Evolutionary conservation across 1,284 basidiomycete genomes (phyloP).

Genomic region (Ceratobasidium sp.): DNA sequence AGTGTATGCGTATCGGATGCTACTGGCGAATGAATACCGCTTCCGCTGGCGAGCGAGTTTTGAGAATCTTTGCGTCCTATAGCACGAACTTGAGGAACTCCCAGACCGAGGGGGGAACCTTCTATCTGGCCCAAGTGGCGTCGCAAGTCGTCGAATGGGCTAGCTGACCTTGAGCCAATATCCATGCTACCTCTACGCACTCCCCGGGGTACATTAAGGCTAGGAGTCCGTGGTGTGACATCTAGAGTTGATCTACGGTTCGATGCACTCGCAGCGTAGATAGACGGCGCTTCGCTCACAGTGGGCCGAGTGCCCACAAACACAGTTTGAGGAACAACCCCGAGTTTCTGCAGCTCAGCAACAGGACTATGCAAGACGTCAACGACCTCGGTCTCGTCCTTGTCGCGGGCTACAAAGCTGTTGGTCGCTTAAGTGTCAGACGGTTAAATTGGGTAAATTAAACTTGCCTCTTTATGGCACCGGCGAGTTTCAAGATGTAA

Average conservation of each 20-base stretch:
- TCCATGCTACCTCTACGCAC: slow-evolving; percentile 57
- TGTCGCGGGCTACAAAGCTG: slow-evolving; percentile 72
- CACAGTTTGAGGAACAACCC: slow-evolving; percentile 94
- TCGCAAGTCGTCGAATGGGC: slow-evolving; percentile 78
- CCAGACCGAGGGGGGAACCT: slow-evolving; percentile 30
- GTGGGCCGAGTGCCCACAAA: slow-evolving; percentile 72
- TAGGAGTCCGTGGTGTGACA: slow-evolving; percentile 32
- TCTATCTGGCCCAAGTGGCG: slow-evolving; percentile 61
- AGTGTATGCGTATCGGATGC: slow-evolving; percentile 42
- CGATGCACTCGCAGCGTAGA: slow-evolving; percentile 22
- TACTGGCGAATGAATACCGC: slow-evolving; percentile 41
- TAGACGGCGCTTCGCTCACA: slow-evolving; percentile 21
- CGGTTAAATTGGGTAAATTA: not conserved
- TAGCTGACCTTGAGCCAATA: slow-evolving; percentile 49
- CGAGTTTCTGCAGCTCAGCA: slow-evolving; percentile 81
- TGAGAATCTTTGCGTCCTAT: slow-evolving; percentile 45
- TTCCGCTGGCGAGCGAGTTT: slow-evolving; percentile 43
- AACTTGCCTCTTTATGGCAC: slow-evolving; percentile 68
- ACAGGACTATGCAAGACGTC: slow-evolving; percentile 67
- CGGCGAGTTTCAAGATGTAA: slow-evolving; percentile 86
- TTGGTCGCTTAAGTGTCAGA: not conserved
- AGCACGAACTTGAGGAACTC: slow-evolving; percentile 18
- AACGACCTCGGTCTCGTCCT: slow-evolving; percentile 69
- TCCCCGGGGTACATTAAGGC: not conserved
- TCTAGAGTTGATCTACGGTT: slow-evolving; percentile 39